These are phyloP conservation scores for Mariannaea sp. DNA, from an alignment of 2,329 filamentous ascomycete species.

Conservation along the genomic window DNA sequence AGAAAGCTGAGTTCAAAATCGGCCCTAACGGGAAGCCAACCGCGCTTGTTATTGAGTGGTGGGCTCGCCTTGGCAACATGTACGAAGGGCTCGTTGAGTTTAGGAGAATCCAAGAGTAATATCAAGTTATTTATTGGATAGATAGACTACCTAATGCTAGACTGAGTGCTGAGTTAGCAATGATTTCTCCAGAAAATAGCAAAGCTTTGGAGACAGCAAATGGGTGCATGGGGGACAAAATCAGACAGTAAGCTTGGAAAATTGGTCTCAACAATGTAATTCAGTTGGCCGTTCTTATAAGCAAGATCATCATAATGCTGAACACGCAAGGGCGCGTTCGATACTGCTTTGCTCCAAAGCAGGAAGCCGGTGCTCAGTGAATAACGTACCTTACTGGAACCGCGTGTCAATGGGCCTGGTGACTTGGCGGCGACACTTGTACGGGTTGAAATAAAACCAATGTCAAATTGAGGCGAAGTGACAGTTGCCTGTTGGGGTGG, in stretches of 20 bases:
- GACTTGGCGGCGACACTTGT: background rate
- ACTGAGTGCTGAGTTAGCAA: slow-evolving; percentile 34
- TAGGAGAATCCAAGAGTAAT: slow-evolving; percentile 10
- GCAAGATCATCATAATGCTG: slow-evolving; percentile 57
- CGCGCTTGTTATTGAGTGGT: slow-evolving; percentile 23
- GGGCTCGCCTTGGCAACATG: slow-evolving; percentile 11
- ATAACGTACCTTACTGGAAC: slow-evolving; percentile 31
- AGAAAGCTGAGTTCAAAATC: slow-evolving; percentile 22
- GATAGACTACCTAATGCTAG: background rate
- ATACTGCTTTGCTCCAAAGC: slow-evolving; percentile 13
- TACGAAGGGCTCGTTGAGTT: slow-evolving; percentile 23
- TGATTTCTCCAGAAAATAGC: slow-evolving; percentile 7
- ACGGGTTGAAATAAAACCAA: slow-evolving; percentile 1
- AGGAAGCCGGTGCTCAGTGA: slow-evolving; percentile 17
- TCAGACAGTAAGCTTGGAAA: slow-evolving; percentile 71
- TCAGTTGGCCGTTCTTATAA: slow-evolving; percentile 72
- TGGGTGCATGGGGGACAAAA: background rate
- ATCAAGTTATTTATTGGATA: too few relatives aligned
- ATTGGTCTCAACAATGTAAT: slow-evolving; percentile 61
- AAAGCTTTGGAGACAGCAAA: slow-evolving; percentile 15
- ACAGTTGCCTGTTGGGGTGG: background rate
- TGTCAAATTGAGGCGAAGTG: background rate
- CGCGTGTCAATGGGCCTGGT: slow-evolving; percentile 4
- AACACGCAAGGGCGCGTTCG: slow-evolving; percentile 17
- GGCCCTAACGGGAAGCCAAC: slow-evolving; percentile 20